Evolutionary conservation across 179 eudicot genomes (phyloP).

Genomic region (Pouteria campechiana): DNA sequence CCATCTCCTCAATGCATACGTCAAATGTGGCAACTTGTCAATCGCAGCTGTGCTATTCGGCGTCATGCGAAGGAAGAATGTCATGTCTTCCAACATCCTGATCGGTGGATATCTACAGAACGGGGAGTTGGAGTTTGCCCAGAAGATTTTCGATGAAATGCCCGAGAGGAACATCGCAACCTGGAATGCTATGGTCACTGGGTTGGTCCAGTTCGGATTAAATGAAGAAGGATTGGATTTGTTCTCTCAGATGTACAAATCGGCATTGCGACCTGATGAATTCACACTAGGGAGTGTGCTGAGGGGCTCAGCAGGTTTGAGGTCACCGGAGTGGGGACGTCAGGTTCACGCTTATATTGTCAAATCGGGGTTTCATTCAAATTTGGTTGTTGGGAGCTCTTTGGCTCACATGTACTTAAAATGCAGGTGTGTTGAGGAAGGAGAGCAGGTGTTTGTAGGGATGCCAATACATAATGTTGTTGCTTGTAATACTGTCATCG

Average conservation of each 20-base stretch:
- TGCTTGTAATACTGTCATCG: conserved; percentile 63
- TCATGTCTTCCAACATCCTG: conserved; percentile 73
- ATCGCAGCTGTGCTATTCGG: conserved; percentile 33
- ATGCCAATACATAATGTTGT: conserved; percentile 44
- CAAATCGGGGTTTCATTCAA: conserved; percentile 40
- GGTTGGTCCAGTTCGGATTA: conserved; percentile 39
- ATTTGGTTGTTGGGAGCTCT: conserved; percentile 60
- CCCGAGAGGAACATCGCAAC: conserved; percentile 56
- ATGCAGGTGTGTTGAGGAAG: conserved; percentile 53
- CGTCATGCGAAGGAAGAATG: conserved; percentile 44
- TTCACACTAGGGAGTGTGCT: conserved; percentile 63
- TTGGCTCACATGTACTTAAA: conserved; percentile 85
- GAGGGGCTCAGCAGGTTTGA: conserved; percentile 78
- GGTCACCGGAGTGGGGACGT: conserved; percentile 32
- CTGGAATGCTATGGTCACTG: conserved; percentile 78
- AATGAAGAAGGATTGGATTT: conserved; percentile 58
- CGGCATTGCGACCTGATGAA: conserved; percentile 55
- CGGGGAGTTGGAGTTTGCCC: conserved; percentile 46
- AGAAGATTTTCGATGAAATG: conserved; percentile 60
- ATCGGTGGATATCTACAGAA: conserved; percentile 48
- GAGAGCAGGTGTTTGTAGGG: conserved; percentile 43
- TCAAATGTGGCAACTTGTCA: conserved; percentile 36
- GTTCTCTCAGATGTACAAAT: conserved; percentile 37
- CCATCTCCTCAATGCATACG: conserved; percentile 53
- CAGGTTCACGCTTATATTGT: conserved; percentile 57